Evolutionary conservation across 306 rosid species (phyloP), one percentile per base, ranked within the genome.

Genomic region (Ziziphus jujuba): DNA sequence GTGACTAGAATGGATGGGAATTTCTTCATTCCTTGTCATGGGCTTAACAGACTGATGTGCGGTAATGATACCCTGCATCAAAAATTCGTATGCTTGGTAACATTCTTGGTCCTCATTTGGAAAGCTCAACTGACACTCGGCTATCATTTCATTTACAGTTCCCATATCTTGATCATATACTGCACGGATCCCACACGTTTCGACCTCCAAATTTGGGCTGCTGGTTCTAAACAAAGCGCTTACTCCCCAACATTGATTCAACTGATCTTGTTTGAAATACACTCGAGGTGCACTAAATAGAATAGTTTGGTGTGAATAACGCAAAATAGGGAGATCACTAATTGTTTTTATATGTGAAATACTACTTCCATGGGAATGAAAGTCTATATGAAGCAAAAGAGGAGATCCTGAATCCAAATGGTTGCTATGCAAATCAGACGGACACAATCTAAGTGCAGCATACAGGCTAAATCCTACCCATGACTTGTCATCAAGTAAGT

Each of bases 161-260:
- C 50, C 31, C 19, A 65, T 0, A n/a, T 76, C 47, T 28, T 76
- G 58, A 64, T 76, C 38, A 4, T 57, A 70, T 22, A 70, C 15
- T 7, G 70, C 20, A 14, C 52, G 48, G 22, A 59, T 62, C 16
- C 76, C 80, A 35, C 67, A 76, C 57, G 40, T 9, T 7, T 25
- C 56, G 6, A 56, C 66, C 13, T 59, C 40, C 33, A 76, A 33
- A 31, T 36, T 52, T 11, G 63, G 7, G 54, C n/a, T 36, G 20
- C 7, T 3, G 13, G 68, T 16, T 7, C 9, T 16, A 50, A 75
- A 44, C 0, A 52, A 3, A 54, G 53, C 69, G 12, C 31, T 5
- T 20, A 75, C 40, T 14, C 21, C 21, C 19, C 45, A 20, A 40
- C 69, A 67, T 1, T 21, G 50, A 45, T 61, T 67, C 60, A 61